Evolutionary conservation across 768 basidiomycete genomes (phyloP), one percentile per base, ranked within the genome.

Genomic region (Boletus pseudopeckii): DNA sequence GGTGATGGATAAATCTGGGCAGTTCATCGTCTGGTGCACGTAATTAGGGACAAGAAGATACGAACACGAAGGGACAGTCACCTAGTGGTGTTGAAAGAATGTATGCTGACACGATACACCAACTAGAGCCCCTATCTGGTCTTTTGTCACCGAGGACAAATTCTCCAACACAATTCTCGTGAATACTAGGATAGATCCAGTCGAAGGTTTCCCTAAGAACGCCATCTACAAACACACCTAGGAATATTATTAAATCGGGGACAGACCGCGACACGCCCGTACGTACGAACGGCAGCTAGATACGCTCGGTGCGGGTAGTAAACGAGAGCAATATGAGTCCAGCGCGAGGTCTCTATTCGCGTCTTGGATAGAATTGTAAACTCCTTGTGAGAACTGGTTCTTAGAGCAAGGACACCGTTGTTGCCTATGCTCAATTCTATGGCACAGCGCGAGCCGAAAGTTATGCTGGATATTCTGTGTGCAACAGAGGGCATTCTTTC

Each of bases 191-290:
- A 67, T 89, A 91, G 13, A 68, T 60, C 76, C 82, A 82, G 47
- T 84, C 81, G 7, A 87, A 53, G 0, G 82, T 75, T 58, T 90
- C 88, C 17, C 73, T 77, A 18, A 89, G 73, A 5, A 78, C 75
- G 11, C 91, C 90, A 60, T 93, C 90, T 10, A 91, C 56, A 60
- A 88, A 92, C 0, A 92, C 60, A 5, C 88, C 89, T 90, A 45
- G 45, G 45, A 54, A 22, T 56, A 48, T 17, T 24, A 20, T 49
- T 24, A 56, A 57, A 43, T 34, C 10, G 24, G 45, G 33, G 11
- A 43, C 33, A 14, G 26, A 5, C 8, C 7, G 22, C 4, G 37
- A 38, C 43, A 49, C 15, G 38, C n/a, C 10, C 28, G 4, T 48
- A 71, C 81, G 59, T 67, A 88, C 89, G 82, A 51, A 89, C 74